A percentile compares a stretch with the other conserved stretches of the same genome.
These are phyloP conservation scores for Euryodendron excelsum DNA, from an alignment of 148 eudicot species.

Conservation along the genomic window DNA sequence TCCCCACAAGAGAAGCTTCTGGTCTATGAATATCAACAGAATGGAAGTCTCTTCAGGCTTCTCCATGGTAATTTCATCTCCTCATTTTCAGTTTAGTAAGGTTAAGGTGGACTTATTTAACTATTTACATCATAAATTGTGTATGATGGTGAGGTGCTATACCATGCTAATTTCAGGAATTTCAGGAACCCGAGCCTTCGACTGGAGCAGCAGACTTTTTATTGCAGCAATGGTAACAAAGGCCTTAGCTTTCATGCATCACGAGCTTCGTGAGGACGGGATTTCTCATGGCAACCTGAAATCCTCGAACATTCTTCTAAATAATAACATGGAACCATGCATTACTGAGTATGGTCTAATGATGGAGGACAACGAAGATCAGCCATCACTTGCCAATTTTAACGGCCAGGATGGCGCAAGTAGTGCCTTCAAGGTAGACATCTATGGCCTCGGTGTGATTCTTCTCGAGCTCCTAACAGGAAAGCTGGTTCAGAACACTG, in stretches of 20 bases:
- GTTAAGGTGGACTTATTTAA: no score
- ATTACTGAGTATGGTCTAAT: neutral
- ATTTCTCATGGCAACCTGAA: neutral
- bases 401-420: no score
- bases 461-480: slow-evolving; percentile 51
- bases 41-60: slow-evolving; percentile 41
- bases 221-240: neutral
- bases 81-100: no score
- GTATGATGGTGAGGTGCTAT: neutral
- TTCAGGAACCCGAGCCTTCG: neutral
- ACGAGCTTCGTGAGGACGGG: neutral
- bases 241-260: neutral
- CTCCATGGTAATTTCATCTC: slow-evolving; percentile 28
- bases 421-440: slow-evolving; percentile 28
- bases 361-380: neutral
- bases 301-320: slow-evolving; percentile 1
- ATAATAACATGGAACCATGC: neutral
- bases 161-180: slow-evolving; percentile 2
- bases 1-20: slow-evolving; percentile 45
- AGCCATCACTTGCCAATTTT: neutral
- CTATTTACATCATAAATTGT: no score
- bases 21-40: slow-evolving; percentile 45
- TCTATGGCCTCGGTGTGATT: slow-evolving; percentile 40
- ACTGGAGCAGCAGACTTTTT: slow-evolving; percentile 2
- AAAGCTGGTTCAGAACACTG: slow-evolving; percentile 30